A percentile compares a stretch with the other conserved stretches of the same genome.
These are phyloP conservation scores for Funneliformis mosseae DNA, from an alignment of 192 early-diverging fungal species.

Conservation along the genomic window DNA sequence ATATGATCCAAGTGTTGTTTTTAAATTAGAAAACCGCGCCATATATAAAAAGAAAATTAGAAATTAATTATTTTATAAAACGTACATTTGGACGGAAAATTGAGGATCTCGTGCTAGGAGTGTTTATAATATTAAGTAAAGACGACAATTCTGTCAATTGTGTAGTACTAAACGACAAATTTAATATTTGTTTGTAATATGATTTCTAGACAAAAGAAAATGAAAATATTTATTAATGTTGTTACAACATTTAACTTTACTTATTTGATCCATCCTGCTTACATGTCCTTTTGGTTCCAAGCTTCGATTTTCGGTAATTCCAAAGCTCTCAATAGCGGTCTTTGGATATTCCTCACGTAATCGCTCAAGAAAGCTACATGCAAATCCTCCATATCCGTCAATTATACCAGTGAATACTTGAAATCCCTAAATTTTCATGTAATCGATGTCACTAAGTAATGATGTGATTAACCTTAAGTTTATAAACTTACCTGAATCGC, in stretches of 20 bases:
- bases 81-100: constrained; percentile 47
- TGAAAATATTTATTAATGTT: not conserved
- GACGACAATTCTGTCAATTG: constrained; percentile 51
- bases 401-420: constrained; percentile 65
- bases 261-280: not conserved
- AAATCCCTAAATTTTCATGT: constrained; percentile 62
- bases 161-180: constrained; percentile 42
- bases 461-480: not conserved
- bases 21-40: too few species aligned
- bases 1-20: too few species aligned
- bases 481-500: constrained; percentile 43
- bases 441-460: not conserved
- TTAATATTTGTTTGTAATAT: constrained; percentile 43
- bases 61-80: not conserved
- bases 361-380: constrained; percentile 55
- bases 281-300: not conserved
- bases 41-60: not conserved
- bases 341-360: constrained; percentile 77
- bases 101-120: constrained; percentile 41
- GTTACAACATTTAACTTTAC: not conserved
- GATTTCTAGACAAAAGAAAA: not conserved
- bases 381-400: constrained; percentile 75
- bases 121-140: constrained; percentile 52
- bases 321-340: constrained; percentile 59
- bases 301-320: constrained; percentile 39